phyloP scores from a whole-genome alignment of 2,329 filamentous ascomycete genomes.

The Colletotrichum scovillei region DNA sequence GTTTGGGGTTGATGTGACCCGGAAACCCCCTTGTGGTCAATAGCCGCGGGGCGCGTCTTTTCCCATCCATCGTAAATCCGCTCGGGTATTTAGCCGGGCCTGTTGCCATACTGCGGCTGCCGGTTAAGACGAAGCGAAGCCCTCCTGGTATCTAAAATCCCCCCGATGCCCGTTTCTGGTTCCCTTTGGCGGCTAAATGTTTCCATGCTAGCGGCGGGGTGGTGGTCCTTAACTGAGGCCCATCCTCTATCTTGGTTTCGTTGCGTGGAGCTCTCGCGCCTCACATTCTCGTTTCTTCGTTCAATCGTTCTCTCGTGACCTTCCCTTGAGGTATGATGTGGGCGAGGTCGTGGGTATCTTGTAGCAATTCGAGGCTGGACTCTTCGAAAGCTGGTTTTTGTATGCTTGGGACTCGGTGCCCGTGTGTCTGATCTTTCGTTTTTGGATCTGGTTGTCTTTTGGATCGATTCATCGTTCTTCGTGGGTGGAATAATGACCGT shows the following conservation, averaged over 20 bases:
- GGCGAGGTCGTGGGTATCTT: neutral
- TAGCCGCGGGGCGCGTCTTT: too few relatives aligned
- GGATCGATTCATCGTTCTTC: neutral
- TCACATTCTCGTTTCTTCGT: neutral
- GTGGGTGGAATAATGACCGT: neutral
- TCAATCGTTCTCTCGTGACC: neutral
- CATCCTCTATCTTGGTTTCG: too few relatives aligned
- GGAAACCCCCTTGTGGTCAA: too few relatives aligned
- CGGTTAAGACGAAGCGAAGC: neutral
- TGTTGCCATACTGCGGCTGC: neutral
- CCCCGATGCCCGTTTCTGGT: neutral
- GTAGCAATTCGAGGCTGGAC: neutral
- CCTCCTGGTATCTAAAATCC: too few relatives aligned
- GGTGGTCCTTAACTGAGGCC: too few relatives aligned
- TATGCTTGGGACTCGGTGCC: too few relatives aligned
- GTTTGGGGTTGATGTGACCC: too few relatives aligned
- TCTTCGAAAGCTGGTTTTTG: neutral
- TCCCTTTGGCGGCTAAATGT: neutral
- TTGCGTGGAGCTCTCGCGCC: too few relatives aligned
- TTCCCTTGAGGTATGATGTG: neutral
- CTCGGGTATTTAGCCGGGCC: neutral
- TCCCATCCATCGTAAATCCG: neutral
- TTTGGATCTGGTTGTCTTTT: neutral
- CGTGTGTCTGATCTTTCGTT: neutral
- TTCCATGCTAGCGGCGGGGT: neutral